Base-by-base conservation (phyloP, 495 filamentous ascomycete genomes). In the Pyronema domesticum region DNA sequence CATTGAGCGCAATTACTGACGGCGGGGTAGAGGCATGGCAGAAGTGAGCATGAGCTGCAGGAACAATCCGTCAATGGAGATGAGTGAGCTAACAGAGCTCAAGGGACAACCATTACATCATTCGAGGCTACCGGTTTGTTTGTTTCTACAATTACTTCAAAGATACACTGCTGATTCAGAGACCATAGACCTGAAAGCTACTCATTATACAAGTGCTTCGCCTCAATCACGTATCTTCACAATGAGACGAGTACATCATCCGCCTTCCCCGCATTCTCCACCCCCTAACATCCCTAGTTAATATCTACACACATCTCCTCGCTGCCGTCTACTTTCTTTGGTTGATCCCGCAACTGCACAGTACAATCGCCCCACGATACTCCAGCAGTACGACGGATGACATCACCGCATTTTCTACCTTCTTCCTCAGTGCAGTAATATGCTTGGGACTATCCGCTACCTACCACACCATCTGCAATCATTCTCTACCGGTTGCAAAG, bases 271-370 rank as follows among this genome's bases (percentile, higher is more conserved):
- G 11, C 15, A 34, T 15, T 17, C 8, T 37, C 18, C 14, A 18
- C 3, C 11, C 19, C 0, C 54, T 56, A 52, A 59, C 53, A 36
- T 36, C 19, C 10, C 6, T 11, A 56, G 82, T 96, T 57, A 96
- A 96, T 68, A 89, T 95, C 63, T 94, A 88, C 69, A 79, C 83
- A 1, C 89, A 96, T 68, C 75, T 95, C 6, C 59, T 91, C 17
- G 81, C 80, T 46, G 71, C 80, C 11, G 47, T 80, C 5, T 76
- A 78, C 54, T 57, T 73, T 15, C 56, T 71, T 13, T 56, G 68
- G 1, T 71, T 65, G 0, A 14, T 61, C 10, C 18, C 13, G 3
- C 55, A 58, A 23, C 66, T 82, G 5, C 72, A 81, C 65, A 62
- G 59, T 6, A 57, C 58, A 10, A 66, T 87, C 35, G 69, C 69